Conservation (phyloP, 768 basidiomycete species). For the Auricularia sp. region DNA sequence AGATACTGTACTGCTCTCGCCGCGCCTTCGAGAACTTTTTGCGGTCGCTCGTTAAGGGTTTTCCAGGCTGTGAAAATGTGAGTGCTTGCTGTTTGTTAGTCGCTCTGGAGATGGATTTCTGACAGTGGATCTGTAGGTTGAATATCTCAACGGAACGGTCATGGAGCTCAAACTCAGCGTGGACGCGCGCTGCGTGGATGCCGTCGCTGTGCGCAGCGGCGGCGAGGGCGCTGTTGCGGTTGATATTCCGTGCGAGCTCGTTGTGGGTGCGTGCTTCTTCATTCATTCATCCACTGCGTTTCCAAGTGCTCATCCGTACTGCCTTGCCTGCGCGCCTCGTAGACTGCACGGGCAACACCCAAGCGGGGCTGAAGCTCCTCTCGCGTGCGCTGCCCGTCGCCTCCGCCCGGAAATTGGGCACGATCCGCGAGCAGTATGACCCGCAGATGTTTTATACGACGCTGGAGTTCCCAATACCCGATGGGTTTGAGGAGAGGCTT, state of each 20-base stretch:
- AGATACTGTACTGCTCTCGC: not conserved
- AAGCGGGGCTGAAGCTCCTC: slow-evolving; percentile 21
- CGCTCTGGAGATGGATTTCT: too few relatives aligned
- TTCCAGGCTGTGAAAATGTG: too few relatives aligned
- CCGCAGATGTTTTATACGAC: slow-evolving; percentile 17
- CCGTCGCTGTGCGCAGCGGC: not conserved
- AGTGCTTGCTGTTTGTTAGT: too few relatives aligned
- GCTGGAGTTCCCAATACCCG: not conserved
- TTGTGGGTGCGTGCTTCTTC: slow-evolving; percentile 14
- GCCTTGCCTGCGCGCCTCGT: not conserved
- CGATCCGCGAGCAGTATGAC: slow-evolving; percentile 16
- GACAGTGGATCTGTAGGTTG: slow-evolving; percentile 9
- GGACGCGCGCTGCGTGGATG: slow-evolving; percentile 6
- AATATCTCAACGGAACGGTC: slow-evolving; percentile 20
- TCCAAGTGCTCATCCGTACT: too few relatives aligned
- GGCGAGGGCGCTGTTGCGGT: not conserved
- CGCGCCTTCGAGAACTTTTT: not conserved
- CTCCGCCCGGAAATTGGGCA: not conserved
- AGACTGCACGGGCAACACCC: slow-evolving; percentile 25
- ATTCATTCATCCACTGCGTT: too few relatives aligned
- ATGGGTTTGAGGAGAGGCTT: not conserved
- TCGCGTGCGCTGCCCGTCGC: slow-evolving; percentile 5
- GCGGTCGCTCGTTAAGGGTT: not conserved
- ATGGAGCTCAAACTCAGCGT: slow-evolving; percentile 15
- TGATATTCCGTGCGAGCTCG: slow-evolving; percentile 13